Conservation (phyloP, 164 flowering plant species). For the Nelumbo lutea region DNA sequence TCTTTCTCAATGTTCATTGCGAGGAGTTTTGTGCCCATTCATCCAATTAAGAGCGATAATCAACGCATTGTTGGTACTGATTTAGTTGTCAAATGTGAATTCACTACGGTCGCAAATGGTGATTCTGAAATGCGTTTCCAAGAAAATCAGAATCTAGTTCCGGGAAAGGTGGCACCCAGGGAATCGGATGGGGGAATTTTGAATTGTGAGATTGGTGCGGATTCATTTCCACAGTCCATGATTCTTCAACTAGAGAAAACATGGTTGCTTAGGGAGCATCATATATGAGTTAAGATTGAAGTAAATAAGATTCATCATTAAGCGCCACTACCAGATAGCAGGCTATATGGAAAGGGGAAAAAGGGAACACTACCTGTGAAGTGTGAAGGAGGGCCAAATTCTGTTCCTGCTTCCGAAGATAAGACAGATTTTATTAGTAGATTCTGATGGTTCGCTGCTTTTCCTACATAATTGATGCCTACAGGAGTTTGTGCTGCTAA, state of each 20-base stretch:
- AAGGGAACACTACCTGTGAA: slow-evolving; percentile 15
- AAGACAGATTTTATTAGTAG: slow-evolving; percentile 54
- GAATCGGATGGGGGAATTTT: slow-evolving; percentile 13
- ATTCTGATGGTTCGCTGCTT: slow-evolving; percentile 75
- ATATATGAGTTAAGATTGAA: slow-evolving; percentile 26
- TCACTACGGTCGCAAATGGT: neutral
- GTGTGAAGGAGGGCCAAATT: slow-evolving; percentile 13
- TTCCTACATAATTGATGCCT: slow-evolving; percentile 81
- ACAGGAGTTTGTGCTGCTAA: slow-evolving; percentile 73
- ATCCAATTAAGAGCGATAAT: slow-evolving; percentile 25
- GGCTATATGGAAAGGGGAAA: slow-evolving; percentile 44
- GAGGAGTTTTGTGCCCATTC: neutral
- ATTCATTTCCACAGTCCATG: slow-evolving; percentile 2
- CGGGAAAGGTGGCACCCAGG: neutral
- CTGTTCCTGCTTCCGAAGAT: slow-evolving; percentile 29
- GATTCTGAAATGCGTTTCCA: neutral
- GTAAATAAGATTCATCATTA: slow-evolving; percentile 40
- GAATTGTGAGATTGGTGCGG: slow-evolving; percentile 10
- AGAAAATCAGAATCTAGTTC: slow-evolving; percentile 6
- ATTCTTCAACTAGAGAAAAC: slow-evolving; percentile 9
- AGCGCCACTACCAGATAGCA: slow-evolving; percentile 72
- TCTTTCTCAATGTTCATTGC: slow-evolving; percentile 69
- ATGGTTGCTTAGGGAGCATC: slow-evolving; percentile 13
- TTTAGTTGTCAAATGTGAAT: slow-evolving; percentile 14
- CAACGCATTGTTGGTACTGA: slow-evolving; percentile 1